phyloP scores from a whole-genome alignment of 1,139 yeast genomes.

The Taphrina sp. region DNA sequence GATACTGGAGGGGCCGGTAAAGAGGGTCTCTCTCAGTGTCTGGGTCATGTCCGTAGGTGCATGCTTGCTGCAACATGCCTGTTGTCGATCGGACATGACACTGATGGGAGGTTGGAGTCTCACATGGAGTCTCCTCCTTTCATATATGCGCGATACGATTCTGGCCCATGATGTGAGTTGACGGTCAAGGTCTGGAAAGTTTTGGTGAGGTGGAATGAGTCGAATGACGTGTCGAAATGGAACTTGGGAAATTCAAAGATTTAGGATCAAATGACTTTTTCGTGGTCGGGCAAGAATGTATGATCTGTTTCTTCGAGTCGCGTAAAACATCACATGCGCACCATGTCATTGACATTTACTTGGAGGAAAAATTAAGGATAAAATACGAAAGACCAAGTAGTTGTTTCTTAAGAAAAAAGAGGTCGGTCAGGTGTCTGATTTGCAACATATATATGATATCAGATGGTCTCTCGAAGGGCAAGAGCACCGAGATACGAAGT shows the following conservation, averaged over 20 bases:
- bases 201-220: too few relatives aligned
- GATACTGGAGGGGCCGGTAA: slow-evolving; percentile 13
- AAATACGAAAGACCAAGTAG: neutral
- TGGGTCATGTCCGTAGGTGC: slow-evolving; percentile 1
- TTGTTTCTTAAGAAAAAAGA: neutral
- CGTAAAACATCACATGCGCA: neutral
- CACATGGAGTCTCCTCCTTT: too few relatives aligned
- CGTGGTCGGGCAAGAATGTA: too few relatives aligned
- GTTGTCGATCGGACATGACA: neutral
- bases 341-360: neutral
- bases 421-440: too few relatives aligned
- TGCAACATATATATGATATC: neutral
- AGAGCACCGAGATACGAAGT: slow-evolving; percentile 6
- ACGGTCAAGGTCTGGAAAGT: too few relatives aligned
- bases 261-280: too few relatives aligned
- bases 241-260: too few relatives aligned
- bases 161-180: too few relatives aligned
- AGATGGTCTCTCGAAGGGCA: slow-evolving; percentile 7
- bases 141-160: too few relatives aligned
- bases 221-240: too few relatives aligned
- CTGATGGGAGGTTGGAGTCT: too few relatives aligned
- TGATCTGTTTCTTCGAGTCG: too few relatives aligned
- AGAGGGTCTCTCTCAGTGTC: slow-evolving; percentile 20
- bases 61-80: neutral
- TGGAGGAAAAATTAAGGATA: neutral